Percentiles rank a stretch among this genome's conserved stretches.
Evolutionary conservation across 2,329 filamentous ascomycete genomes (phyloP).

Genomic region (Colletotrichum coccodes): DNA sequence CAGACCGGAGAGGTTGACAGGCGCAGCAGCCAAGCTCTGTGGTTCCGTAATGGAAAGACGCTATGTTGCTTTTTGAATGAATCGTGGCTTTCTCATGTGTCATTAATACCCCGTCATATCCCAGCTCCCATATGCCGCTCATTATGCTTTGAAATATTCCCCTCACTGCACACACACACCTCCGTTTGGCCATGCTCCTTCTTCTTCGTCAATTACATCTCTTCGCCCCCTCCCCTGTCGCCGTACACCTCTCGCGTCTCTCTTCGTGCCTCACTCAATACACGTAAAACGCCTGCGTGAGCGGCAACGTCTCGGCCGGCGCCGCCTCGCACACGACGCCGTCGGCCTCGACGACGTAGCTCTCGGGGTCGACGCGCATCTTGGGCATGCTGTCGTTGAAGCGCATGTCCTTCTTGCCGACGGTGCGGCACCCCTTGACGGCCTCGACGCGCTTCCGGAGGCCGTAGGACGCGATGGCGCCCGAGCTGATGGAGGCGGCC

Average conservation of each 20-base stretch:
- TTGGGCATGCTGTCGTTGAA: slow-evolving; percentile 84
- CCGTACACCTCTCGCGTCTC: background rate
- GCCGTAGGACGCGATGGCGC: slow-evolving; percentile 76
- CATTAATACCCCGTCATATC: background rate
- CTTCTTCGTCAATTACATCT: background rate
- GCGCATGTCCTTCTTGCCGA: slow-evolving; percentile 90
- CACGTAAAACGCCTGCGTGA: slow-evolving; percentile 82
- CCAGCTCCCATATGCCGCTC: background rate
- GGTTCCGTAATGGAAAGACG: background rate
- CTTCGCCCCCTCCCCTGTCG: slow-evolving; percentile 16
- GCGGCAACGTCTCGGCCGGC: slow-evolving; percentile 75
- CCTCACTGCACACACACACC: background rate
- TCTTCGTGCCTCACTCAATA: slow-evolving; percentile 59
- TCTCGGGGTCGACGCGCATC: slow-evolving; percentile 94
- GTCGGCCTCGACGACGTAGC: slow-evolving; percentile 88
- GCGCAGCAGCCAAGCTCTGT: background rate
- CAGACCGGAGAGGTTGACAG: background rate
- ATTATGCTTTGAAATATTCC: slow-evolving; percentile 1
- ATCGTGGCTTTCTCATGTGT: slow-evolving; percentile 17
- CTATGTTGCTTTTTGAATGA: slow-evolving; percentile 13
- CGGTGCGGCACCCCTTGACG: slow-evolving; percentile 78
- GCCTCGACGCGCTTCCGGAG: slow-evolving; percentile 84
- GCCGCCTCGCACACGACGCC: slow-evolving; percentile 78
- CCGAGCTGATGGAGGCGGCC: slow-evolving; percentile 73
- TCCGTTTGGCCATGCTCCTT: background rate